Evolutionary conservation across 257 asterid genomes (phyloP).

Genomic region (Solanum etuberosum): DNA sequence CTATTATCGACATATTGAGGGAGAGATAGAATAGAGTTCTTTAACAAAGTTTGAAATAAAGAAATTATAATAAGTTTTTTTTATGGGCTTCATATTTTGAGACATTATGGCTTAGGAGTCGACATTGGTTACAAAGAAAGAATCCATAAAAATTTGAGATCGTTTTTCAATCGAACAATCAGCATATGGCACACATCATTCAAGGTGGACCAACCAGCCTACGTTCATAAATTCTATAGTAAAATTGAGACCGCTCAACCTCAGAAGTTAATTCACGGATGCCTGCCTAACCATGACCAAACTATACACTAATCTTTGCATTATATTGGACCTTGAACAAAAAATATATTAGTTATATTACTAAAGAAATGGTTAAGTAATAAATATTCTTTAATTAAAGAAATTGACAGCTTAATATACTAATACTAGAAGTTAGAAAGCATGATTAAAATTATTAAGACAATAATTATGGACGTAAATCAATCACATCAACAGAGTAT

Average conservation of each 20-base stretch:
- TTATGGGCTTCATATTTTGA: not conserved
- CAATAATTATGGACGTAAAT: not conserved
- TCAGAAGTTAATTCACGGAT: not conserved
- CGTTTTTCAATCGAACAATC: too few species aligned
- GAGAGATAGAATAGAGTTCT: not conserved
- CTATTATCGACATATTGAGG: not conserved
- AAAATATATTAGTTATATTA: not conserved
- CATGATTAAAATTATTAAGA: not conserved
- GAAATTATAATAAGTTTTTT: not conserved
- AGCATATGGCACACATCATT: not conserved
- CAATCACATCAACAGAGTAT: not conserved
- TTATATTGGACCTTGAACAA: not conserved
- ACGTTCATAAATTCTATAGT: accelerated
- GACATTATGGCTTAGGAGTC: not conserved
- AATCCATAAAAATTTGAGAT: not conserved
- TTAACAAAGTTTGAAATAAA: not conserved
- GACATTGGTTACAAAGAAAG: not conserved
- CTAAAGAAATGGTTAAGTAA: not conserved
- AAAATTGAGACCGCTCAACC: not conserved
- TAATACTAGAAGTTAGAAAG: not conserved
- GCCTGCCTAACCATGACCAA: not conserved
- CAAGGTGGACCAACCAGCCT: not conserved
- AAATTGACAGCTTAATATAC: not conserved
- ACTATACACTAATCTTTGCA: not conserved
- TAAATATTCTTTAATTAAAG: not conserved